Evolutionary conservation across 1,284 basidiomycete species (phyloP).

Genomic region (Lentinus polychrous): DNA sequence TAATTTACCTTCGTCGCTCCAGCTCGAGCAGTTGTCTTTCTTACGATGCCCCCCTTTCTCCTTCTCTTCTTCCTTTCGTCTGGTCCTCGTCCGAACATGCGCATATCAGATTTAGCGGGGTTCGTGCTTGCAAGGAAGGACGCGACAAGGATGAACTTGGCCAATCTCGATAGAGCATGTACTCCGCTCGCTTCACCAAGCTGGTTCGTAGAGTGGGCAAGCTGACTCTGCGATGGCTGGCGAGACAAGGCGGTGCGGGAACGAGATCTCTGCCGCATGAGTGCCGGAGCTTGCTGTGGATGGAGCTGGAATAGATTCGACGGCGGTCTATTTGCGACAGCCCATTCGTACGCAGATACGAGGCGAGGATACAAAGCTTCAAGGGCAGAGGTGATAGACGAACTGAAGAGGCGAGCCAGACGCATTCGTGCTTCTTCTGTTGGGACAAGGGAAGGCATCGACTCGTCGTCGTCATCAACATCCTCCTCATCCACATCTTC

Average conservation of each 20-base stretch:
- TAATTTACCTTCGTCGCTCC: constrained; percentile 42
- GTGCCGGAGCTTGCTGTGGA: constrained; percentile 9
- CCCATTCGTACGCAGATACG: constrained; percentile 57
- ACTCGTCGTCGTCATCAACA: constrained; percentile 11
- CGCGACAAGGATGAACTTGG: constrained; percentile 75
- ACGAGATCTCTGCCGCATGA: neutral
- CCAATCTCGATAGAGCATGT: constrained; percentile 45
- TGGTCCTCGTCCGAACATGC: constrained; percentile 71
- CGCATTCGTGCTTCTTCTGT: constrained; percentile 56
- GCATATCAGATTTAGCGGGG: constrained; percentile 72
- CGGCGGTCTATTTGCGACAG: constrained; percentile 35
- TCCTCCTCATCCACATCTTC: constrained; percentile 17
- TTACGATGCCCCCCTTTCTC: constrained; percentile 36
- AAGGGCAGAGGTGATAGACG: constrained; percentile 52
- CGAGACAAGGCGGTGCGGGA: too few species aligned
- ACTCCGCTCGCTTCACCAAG: constrained; percentile 13
- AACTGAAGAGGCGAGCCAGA: constrained; percentile 51
- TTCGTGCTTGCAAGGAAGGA: constrained; percentile 86
- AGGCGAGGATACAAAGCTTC: constrained; percentile 60
- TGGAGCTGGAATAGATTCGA: constrained; percentile 24
- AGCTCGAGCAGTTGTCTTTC: constrained; percentile 28
- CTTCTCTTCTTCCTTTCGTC: constrained; percentile 62
- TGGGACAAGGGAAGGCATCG: constrained; percentile 24
- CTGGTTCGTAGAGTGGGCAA: neutral
- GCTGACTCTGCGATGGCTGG: too few species aligned